phyloP scores from a whole-genome alignment of 345 rosid species.

The Luvunga scandens region DNA sequence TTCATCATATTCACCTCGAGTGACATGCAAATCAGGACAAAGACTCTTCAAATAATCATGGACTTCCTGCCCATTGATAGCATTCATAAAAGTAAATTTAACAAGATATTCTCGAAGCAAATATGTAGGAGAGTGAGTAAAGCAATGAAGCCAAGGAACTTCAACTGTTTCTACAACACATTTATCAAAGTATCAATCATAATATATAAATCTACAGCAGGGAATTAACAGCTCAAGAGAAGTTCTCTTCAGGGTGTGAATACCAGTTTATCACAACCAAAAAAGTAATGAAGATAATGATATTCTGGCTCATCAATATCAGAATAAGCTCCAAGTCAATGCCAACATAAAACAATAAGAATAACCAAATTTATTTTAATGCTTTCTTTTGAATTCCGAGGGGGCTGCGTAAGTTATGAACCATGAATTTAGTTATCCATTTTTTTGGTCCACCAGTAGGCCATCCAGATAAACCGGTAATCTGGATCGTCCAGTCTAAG shows the following conservation, averaged over 20 bases:
- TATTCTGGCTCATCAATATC: not conserved
- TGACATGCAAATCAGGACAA: constrained; percentile 36
- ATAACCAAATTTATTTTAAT: not conserved
- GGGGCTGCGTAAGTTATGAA: not conserved
- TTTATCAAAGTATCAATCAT: not conserved
- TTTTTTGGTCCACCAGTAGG: not conserved
- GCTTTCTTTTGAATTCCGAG: not conserved
- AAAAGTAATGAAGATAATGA: not conserved
- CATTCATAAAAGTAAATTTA: constrained; percentile 4
- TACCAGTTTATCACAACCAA: not conserved
- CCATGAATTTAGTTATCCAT: not conserved
- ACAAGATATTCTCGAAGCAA: not conserved
- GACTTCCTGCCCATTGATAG: constrained; percentile 28
- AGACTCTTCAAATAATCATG: constrained; percentile 41
- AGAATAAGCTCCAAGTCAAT: not conserved
- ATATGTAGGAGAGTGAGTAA: not conserved
- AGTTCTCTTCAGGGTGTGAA: not conserved
- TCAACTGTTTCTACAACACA: not conserved
- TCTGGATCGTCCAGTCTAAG: not conserved
- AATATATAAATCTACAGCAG: not conserved
- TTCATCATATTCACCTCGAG: constrained; percentile 44
- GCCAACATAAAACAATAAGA: not conserved
- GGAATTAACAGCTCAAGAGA: not conserved
- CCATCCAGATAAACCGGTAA: not conserved
- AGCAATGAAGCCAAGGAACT: not conserved